Base-by-base conservation (phyloP, 768 basidiomycete species). In the Cystofilobasidium capitatum region DNA sequence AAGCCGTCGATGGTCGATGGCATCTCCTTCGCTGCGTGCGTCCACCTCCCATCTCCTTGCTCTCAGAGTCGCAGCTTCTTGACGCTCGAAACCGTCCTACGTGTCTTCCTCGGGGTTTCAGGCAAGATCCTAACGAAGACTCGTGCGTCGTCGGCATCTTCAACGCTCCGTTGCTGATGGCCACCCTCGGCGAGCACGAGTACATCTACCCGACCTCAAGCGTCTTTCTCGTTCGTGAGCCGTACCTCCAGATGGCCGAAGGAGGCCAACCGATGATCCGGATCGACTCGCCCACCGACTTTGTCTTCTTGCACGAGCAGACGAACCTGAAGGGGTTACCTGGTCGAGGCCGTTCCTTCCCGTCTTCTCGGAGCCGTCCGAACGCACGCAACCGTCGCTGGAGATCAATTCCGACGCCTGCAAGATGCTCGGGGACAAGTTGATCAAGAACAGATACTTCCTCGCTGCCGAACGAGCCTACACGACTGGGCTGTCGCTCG, bases 381-480 rank as follows among this genome's bases (percentile, higher is more conserved):
- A 39, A 44, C 59, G 22, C 47, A n/a, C n/a, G 47, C 40, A 42
- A 3, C 26, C 17, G 4, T 29, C 39, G 14, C 6, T 14, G 31
- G 26, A 8, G 29, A 36, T 42, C 10, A 44, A 35, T 35, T 35
- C 59, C 8, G 59, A 61, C 14, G 39, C 10, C n/a, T 45, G 31
- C 24, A 61, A 61, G 59, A 20, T 33, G 35, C 10, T 16, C 9
- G 59, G 59, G 22, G 42, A 61, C 31, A 29, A 20, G 1, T 26
- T 24, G 14, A 17, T 61, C 12, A 16, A 35, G 29, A 45, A 40
- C 36, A 39, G 59, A 2, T 42, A n/a, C 20, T 35, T 42, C n/a
- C 31, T 61, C 40, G 36, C 59, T 42, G 51, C 51, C 51, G 51
- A 55, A 26, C 26, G 29, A 31, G 51, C 51, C 29, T 55, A 55